Evolutionary conservation across 495 filamentous ascomycete genomes (phyloP).

Genomic region (Peziza echinospora): DNA sequence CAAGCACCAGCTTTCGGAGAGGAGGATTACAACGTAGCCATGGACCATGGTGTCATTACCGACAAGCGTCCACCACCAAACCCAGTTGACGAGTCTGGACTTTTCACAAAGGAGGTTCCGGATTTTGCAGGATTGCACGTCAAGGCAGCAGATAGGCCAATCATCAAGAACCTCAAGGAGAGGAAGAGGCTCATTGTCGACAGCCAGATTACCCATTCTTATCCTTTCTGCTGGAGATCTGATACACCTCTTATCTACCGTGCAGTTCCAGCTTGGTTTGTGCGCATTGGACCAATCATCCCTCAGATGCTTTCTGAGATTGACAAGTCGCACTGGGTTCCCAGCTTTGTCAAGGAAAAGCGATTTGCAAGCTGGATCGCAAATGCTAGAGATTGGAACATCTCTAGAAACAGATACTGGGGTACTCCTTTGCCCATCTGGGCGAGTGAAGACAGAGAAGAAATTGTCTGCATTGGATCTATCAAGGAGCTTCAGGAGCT

Average conservation of each 20-base stretch:
- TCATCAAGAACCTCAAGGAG: slow-evolving; percentile 76
- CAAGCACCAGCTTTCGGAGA: slow-evolving; percentile 90
- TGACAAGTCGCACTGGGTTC: slow-evolving; percentile 84
- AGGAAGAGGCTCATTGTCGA: slow-evolving; percentile 67
- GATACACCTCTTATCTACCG: slow-evolving; percentile 90
- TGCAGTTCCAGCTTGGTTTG: slow-evolving; percentile 89
- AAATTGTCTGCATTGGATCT: slow-evolving; percentile 73
- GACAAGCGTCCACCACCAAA: slow-evolving; percentile 65
- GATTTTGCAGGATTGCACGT: slow-evolving; percentile 83
- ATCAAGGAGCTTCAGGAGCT: slow-evolving; percentile 67
- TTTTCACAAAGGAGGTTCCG: slow-evolving; percentile 56
- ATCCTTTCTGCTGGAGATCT: slow-evolving; percentile 88
- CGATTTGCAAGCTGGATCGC: slow-evolving; percentile 71
- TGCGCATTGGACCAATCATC: slow-evolving; percentile 65
- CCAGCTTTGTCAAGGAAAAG: slow-evolving; percentile 74
- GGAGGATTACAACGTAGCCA: slow-evolving; percentile 78
- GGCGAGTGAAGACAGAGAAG: slow-evolving; percentile 71
- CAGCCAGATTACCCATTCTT: slow-evolving; percentile 78
- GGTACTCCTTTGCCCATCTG: slow-evolving; percentile 86
- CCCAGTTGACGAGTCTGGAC: slow-evolving; percentile 64
- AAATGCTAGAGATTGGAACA: slow-evolving; percentile 94
- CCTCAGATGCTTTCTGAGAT: slow-evolving; percentile 81
- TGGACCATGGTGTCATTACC: slow-evolving; percentile 55
- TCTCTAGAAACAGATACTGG: slow-evolving; percentile 92
- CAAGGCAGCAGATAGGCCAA: slow-evolving; percentile 82